Conservation (phyloP, 495 filamentous ascomycete species). For the Aspergillus sclerotioniger region DNA sequence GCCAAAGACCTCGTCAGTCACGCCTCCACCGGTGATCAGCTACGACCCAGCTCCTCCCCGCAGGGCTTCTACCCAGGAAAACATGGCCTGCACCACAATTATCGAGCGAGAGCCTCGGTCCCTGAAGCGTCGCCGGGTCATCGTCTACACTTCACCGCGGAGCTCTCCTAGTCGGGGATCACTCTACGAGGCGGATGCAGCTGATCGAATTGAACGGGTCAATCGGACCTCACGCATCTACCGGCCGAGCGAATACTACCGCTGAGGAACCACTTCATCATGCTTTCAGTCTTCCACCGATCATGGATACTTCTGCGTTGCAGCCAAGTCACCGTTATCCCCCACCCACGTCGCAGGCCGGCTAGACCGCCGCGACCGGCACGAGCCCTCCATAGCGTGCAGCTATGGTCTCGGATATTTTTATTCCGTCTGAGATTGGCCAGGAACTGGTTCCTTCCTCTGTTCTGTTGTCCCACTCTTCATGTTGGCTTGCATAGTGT, state of each 20-base stretch:
- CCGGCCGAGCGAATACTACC: slow-evolving; percentile 31
- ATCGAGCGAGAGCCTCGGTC: slow-evolving; percentile 38
- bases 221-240: slow-evolving; percentile 32
- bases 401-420: neutral
- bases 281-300: neutral
- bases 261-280: slow-evolving; percentile 19
- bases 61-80: slow-evolving; percentile 16
- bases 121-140: slow-evolving; percentile 31
- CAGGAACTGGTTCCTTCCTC: neutral
- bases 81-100: slow-evolving; percentile 28
- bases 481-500: neutral
- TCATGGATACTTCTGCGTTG: neutral
- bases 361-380: neutral
- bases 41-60: slow-evolving; percentile 40
- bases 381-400: neutral
- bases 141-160: slow-evolving; percentile 39
- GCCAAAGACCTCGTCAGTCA: slow-evolving; percentile 22
- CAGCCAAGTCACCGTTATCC: neutral
- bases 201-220: slow-evolving; percentile 37
- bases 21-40: slow-evolving; percentile 28
- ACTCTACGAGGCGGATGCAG: slow-evolving; percentile 38
- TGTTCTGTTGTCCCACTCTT: neutral
- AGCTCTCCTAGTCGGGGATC: slow-evolving; percentile 43
- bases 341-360: neutral
- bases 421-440: neutral